Evolutionary conservation across 345 rosid species (phyloP), one percentile per base, ranked within the genome.

Genomic region (Adansonia digitata): DNA sequence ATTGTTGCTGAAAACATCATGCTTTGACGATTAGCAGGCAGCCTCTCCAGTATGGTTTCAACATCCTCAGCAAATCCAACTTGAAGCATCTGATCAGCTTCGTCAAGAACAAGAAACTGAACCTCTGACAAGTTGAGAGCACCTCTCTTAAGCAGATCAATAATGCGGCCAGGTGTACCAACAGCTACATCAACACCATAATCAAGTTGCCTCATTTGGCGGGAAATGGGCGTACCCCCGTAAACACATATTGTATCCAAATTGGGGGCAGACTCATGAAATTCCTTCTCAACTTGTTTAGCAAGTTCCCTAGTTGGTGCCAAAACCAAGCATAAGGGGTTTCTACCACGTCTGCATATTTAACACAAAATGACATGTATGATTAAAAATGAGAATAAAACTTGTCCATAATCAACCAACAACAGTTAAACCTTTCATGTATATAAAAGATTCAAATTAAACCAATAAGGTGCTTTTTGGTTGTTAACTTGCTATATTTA

Each of bases 261-360:
- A 73, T 86, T 88, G 55, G 94, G 89, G 40, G 97, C 98, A 70
- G 99, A 82, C 62, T 93, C 97, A 0, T 55, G 64, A 51, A 95
- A 93, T 83, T 93, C 99, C 81, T 90, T 95, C 83, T 88, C 97
- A 57, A 95, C 97, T 83, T 93, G 99, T 20, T 81, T 81, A n/a
- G 99, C 99, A 67, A 95, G 98, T 78, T 95, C 99, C 74, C 97
- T 93, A 10, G 98, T 95, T 15, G 98, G 99, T 68, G 99, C 98
- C 86, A 95, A 73, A 65, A 95, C 89, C 81, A 95, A 77, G 22
- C 97, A 92, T 80, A 88, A 78, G 57, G 99, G 99, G 67, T 95
- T 82, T 89, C 85, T 91, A 51, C 99, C 99, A 61, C 86, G 84
- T 17, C 98, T 95, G 75, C 31, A 55, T 29, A 60, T 29, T 27